These are phyloP conservation scores for Marasmius oreades DNA, from an alignment of 1,284 basidiomycete species.

Conservation along the genomic window DNA sequence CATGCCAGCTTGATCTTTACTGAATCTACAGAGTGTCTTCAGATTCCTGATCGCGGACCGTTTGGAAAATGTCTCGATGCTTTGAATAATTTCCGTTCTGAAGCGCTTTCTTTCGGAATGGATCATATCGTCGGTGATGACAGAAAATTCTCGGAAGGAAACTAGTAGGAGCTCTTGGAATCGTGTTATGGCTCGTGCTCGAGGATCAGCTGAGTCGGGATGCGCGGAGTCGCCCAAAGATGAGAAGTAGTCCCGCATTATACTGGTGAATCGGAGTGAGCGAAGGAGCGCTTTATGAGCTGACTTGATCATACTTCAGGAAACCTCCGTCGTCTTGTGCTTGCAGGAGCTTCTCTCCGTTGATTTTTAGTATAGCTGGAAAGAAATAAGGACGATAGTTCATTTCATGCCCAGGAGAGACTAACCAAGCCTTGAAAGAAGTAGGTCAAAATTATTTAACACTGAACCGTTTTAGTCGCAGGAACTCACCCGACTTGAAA, in stretches of 20 bases:
- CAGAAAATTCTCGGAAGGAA: conserved; percentile 95
- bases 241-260: conserved; percentile 94
- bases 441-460: neutral
- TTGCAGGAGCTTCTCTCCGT: conserved; percentile 91
- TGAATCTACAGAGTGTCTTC: conserved; percentile 77
- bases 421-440: conserved; percentile 38
- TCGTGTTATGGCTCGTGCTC: conserved; percentile 91
- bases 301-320: conserved; percentile 64
- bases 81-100: conserved; percentile 88
- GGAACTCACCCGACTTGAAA: conserved; percentile 90
- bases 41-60: conserved; percentile 93
- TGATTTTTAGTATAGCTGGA: conserved; percentile 95
- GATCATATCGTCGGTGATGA: conserved; percentile 96
- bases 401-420: conserved; percentile 13
- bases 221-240: conserved; percentile 95
- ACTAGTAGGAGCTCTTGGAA: conserved; percentile 97
- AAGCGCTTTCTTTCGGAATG: conserved; percentile 83
- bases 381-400: conserved; percentile 8
- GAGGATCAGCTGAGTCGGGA: conserved; percentile 84
- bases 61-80: conserved; percentile 95
- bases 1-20: conserved; percentile 86
- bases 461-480: neutral
- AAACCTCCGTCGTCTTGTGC: conserved; percentile 98
- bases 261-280: conserved; percentile 36
- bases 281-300: neutral